Conservation (phyloP, 306 rosid genomes). For the Vicia villosa region DNA sequence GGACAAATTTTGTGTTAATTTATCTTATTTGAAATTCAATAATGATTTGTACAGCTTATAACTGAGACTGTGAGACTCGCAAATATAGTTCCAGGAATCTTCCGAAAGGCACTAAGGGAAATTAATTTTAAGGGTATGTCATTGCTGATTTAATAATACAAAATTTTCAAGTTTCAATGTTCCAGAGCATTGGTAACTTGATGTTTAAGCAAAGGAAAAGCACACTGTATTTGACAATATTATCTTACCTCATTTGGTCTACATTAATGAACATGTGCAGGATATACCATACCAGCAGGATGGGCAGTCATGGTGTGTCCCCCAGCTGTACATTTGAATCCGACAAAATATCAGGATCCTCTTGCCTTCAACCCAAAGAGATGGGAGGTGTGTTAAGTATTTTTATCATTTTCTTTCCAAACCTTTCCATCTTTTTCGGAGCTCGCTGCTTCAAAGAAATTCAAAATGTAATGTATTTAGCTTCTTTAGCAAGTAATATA, state of each 20-base stretch:
- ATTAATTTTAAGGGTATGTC: conserved; percentile 74
- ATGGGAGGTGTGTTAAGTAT: conserved; percentile 66
- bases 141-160: conserved; percentile 4
- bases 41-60: conserved; percentile 67
- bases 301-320: conserved; percentile 99
- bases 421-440: neutral
- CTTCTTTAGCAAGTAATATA: conserved; percentile 1
- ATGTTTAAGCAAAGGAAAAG: conserved; percentile 31
- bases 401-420: conserved; percentile 8
- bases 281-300: conserved; percentile 85
- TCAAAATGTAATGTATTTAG: conserved; percentile 2
- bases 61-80: conserved; percentile 95
- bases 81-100: conserved; percentile 93
- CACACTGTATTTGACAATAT: conserved; percentile 35
- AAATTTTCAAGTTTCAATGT: conserved; percentile 6
- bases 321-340: conserved; percentile 92
- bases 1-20: neutral
- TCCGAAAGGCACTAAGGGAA: conserved; percentile 78
- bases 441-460: conserved; percentile 10
- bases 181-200: conserved; percentile 28
- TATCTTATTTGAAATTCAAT: conserved; percentile 24
- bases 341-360: conserved; percentile 76
- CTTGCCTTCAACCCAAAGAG: conserved; percentile 81
- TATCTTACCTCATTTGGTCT: conserved; percentile 23
- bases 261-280: conserved; percentile 49